Conservation (phyloP, 192 early-diverging fungal genomes). For the Podochytrium sp. region DNA sequence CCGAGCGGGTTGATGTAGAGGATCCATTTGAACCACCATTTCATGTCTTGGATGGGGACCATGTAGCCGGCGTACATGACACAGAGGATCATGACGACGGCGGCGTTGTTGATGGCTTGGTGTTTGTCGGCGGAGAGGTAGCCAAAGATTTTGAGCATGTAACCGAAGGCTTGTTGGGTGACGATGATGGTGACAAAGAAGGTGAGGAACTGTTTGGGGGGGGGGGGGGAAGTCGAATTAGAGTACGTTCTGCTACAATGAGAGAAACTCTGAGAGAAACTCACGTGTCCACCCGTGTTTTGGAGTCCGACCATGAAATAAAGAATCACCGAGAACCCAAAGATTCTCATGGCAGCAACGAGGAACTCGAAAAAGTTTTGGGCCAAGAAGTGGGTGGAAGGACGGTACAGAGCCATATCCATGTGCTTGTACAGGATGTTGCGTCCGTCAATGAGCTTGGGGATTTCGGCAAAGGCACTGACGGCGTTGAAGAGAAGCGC, state of each 20-base stretch:
- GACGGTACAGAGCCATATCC: conserved; percentile 68
- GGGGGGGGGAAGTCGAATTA: too few relatives aligned
- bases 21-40: conserved; percentile 67
- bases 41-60: conserved; percentile 62
- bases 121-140: conserved; percentile 54
- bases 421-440: conserved; percentile 81
- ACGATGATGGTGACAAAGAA: conserved; percentile 61
- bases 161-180: conserved; percentile 58
- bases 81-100: conserved; percentile 55
- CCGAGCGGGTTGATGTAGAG: conserved; percentile 69
- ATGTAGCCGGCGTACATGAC: conserved; percentile 66
- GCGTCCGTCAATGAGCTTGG: conserved; percentile 72
- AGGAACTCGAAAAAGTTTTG: conserved; percentile 61
- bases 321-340: conserved; percentile 58
- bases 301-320: conserved; percentile 71
- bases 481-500: conserved; percentile 70
- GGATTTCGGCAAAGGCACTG: conserved; percentile 70
- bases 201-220: conserved; percentile 49
- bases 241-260: too few relatives aligned
- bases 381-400: conserved; percentile 59
- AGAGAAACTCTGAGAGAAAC: not conserved
- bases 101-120: conserved; percentile 55
- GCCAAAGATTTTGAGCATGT: conserved; percentile 65
- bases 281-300: conserved; percentile 36
- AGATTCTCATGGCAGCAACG: conserved; percentile 48